Evolutionary conservation across 345 rosid species (phyloP).

Genomic region (Salix purpurea): DNA sequence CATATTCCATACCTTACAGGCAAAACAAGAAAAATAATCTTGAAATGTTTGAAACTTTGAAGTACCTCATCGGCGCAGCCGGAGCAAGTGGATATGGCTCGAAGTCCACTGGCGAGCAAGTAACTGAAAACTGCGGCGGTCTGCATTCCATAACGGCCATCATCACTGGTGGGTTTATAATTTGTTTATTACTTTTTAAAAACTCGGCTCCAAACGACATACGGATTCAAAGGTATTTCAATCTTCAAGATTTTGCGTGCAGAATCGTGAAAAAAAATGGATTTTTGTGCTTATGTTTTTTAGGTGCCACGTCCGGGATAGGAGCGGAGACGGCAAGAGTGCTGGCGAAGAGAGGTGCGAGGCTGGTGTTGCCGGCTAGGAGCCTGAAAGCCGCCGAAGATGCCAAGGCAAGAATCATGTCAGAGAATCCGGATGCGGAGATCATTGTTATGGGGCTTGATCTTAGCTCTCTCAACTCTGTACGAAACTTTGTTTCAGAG

Average conservation of each 20-base stretch:
- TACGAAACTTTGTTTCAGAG: slow-evolving; percentile 58
- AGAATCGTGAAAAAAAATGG: background rate
- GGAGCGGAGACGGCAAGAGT: slow-evolving; percentile 95
- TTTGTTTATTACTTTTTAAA: background rate
- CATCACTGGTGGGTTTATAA: slow-evolving; percentile 58
- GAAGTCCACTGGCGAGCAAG: slow-evolving; percentile 82
- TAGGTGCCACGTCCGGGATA: slow-evolving; percentile 96
- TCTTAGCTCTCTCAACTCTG: slow-evolving; percentile 80
- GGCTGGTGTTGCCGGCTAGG: slow-evolving; percentile 80
- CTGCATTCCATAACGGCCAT: slow-evolving; percentile 67
- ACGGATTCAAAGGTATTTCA: too few species aligned
- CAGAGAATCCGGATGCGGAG: slow-evolving; percentile 67
- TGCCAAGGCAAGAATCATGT: slow-evolving; percentile 55
- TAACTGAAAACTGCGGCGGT: slow-evolving; percentile 51
- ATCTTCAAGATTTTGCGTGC: background rate
- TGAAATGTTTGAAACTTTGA: slow-evolving; percentile 66
- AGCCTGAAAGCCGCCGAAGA: slow-evolving; percentile 83
- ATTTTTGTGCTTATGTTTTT: background rate
- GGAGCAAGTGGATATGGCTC: slow-evolving; percentile 88
- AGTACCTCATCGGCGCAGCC: slow-evolving; percentile 68
- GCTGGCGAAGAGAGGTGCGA: slow-evolving; percentile 68
- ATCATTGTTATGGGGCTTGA: slow-evolving; percentile 79
- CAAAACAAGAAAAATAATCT: background rate
- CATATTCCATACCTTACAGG: background rate
- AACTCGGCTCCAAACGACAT: background rate